Evolutionary conservation across 2,329 filamentous ascomycete genomes (phyloP), one percentile per base, ranked within the genome.

Genomic region (Aspergillus hortae): DNA sequence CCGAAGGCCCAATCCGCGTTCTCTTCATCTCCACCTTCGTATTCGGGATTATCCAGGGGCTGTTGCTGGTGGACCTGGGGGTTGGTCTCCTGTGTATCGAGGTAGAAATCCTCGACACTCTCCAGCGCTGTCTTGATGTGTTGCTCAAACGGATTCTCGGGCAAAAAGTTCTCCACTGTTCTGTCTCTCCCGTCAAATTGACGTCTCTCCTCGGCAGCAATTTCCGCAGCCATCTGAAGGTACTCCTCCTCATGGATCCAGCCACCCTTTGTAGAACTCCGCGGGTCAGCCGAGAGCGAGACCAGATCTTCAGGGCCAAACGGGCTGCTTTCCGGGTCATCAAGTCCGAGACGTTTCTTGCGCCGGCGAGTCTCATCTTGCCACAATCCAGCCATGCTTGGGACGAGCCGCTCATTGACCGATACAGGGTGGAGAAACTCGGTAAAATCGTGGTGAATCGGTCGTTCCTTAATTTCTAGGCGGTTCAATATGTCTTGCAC

Each of bases 211-310:
- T 86, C 77, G 1, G 73, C 66, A 7, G 89, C 82, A 21, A 95
- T 76, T 23, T 80, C 74, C 27, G 76, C 70, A 2, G 95, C 75
- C 60, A 88, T 79, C 41, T 85, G 76, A 30, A 83, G 78, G 64
- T 87, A 92, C 64, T 96, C 92, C 44, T 90, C 85, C 67, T 97
- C 92, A 60, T 96, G 92, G 50, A 96, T 87, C 92, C 94, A 99
- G 0, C 85, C 86, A n/a, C 85, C 83, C n/a, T 83, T 78, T 36
- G 86, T 81, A 2, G 84, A 83, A 54, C 89, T 80, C 48, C 91
- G 82, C 30, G 85, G 77, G 68, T 94, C 88, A 5, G 90, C 90
- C 36, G 91, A 95, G 86, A 97, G 95, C 2, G 90, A 90, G 3
- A 95, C 81, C 52, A 97, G 74, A 4, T 85, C 90, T 59, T 96